Conservation (phyloP, 768 basidiomycete genomes). For the Trichaptum fuscoviolaceum region DNA sequence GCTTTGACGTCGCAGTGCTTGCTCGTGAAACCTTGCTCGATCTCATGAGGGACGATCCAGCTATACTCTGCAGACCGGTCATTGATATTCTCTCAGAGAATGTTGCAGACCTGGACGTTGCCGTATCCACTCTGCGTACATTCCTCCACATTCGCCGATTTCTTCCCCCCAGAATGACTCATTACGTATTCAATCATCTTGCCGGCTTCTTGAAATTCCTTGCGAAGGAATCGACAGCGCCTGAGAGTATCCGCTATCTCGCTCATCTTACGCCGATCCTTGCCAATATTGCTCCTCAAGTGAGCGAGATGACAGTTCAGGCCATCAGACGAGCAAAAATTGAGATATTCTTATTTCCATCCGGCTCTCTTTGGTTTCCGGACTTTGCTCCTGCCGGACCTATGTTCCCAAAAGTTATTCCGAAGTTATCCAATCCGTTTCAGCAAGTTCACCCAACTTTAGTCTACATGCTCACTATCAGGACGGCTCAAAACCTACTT, state of each 20-base stretch:
- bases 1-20: conserved; percentile 48
- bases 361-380: conserved; percentile 67
- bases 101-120: conserved; percentile 38
- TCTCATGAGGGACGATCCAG: conserved; percentile 71
- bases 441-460: conserved; percentile 38
- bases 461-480: conserved; percentile 54
- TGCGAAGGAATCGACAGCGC: conserved; percentile 37
- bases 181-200: conserved; percentile 65
- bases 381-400: conserved; percentile 46
- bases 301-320: conserved; percentile 65
- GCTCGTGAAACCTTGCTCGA: conserved; percentile 56
- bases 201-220: conserved; percentile 59
- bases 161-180: conserved; percentile 60
- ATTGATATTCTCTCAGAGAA: conserved; percentile 55
- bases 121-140: conserved; percentile 47
- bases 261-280: conserved; percentile 54
- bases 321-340: conserved; percentile 71
- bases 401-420: conserved; percentile 54
- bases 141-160: conserved; percentile 50
- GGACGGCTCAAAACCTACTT: conserved; percentile 66
- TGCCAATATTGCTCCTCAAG: conserved; percentile 53
- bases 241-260: conserved; percentile 45
- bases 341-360: conserved; percentile 62
- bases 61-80: conserved; percentile 55
- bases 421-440: conserved; percentile 21